Base-by-base conservation (phyloP, 1,139 yeast species). In the Kodamaea suecica region DNA sequence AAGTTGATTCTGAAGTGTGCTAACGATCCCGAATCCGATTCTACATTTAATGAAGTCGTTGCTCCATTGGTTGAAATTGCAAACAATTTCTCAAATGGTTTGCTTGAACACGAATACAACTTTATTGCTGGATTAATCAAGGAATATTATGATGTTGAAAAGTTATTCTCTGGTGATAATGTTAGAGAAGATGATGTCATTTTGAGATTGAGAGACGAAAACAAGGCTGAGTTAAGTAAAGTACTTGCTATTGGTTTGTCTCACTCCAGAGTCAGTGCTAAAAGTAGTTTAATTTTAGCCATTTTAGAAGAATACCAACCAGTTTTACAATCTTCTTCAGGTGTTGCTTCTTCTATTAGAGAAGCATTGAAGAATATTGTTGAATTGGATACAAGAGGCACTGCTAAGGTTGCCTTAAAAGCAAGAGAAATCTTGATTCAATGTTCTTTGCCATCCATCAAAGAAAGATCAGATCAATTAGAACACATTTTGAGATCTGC, bases 381-480 rank as follows among this genome's bases (percentile, higher is more conserved):
- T 38, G 94, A 85, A 58, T 73, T 92, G 48, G 97, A 90, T 53
- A 75, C 92, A 25, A 83, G 96, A 58, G 78, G 86, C 11, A 80
- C 95, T 31, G 92, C 95, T 23, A 92, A 90, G 71, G 97, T 92
- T 36, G 86, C 95, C n/a, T 73, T 92, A 55, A 88, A 87, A 61
- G 97, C 97, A 1, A 81, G 97, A 61, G 99, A 94, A 66, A 84
- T 92, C 44, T 77, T 92, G 53, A 92, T 92, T 52, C 96, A 90
- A 70, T 90, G 97, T 59, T 87, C 97, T 27, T 73, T 92, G 63
- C 98, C 99, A 30, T 88, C 97, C 4, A 82, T 88, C 46, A 82
- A 85, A 61, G 98, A 92, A 67, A 83, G 98, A 67, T 84, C 95
- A 17, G 97, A 90, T 57, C 98, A 94, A 69, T 76, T 92, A 56